These are phyloP conservation scores for Apophysomyces sp. DNA, from an alignment of 371 early-diverging fungal genomes.

Conservation along the genomic window DNA sequence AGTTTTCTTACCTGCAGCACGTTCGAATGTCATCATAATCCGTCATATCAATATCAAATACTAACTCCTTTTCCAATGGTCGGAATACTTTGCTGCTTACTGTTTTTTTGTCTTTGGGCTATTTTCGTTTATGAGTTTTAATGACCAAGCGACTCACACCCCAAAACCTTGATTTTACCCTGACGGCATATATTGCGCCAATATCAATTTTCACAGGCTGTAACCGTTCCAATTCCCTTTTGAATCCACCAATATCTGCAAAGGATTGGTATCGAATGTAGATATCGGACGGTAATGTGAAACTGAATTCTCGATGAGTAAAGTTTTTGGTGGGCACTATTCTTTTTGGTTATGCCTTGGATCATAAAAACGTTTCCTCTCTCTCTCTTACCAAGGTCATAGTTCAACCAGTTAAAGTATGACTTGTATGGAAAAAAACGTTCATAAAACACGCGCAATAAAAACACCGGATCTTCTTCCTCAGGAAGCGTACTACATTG, in stretches of 20 bases:
- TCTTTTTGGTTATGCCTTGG: not conserved
- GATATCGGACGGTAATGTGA: conserved; percentile 74
- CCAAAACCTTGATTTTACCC: conserved; percentile 34
- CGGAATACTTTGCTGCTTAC: conserved; percentile 70
- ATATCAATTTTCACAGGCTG: conserved; percentile 96
- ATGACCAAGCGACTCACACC: not conserved
- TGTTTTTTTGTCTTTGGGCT: conserved; percentile 83
- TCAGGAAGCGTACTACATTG: not conserved
- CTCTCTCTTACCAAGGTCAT: conserved; percentile 57
- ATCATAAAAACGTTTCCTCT: not conserved
- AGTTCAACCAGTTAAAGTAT: conserved; percentile 84
- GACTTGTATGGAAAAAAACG: conserved; percentile 82
- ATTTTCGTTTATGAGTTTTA: no score
- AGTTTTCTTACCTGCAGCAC: conserved; percentile 77
- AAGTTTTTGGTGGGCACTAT: conserved; percentile 60
- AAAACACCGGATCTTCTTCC: conserved; percentile 28
- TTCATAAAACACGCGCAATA: conserved; percentile 76
- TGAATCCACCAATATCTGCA: conserved; percentile 67
- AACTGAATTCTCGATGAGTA: conserved; percentile 92
- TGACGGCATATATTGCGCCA: conserved; percentile 92
- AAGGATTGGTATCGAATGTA: conserved; percentile 94
- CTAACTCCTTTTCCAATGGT: conserved; percentile 90
- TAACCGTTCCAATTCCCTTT: conserved; percentile 68
- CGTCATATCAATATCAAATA: conserved; percentile 99
- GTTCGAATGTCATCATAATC: conserved; percentile 98